Base-by-base conservation (phyloP, 2,329 filamentous ascomycete species). In the Talaromyces sp. region DNA sequence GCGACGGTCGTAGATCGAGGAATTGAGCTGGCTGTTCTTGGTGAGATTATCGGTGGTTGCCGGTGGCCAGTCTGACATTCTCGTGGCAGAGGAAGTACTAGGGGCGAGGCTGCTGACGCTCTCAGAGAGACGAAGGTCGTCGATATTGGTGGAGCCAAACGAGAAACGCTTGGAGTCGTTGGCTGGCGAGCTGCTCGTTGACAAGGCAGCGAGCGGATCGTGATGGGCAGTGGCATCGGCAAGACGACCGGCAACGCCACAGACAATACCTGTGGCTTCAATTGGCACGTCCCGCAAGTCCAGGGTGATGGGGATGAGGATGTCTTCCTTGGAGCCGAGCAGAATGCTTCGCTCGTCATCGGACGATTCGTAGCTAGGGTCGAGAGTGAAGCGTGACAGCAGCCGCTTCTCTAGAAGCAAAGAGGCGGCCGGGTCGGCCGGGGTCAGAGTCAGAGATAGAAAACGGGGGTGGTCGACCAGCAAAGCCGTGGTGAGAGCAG, bases 241-340 rank as follows among this genome's bases (percentile, higher is more conserved):
- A 29, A 98, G 80, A 58, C 87, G 84, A 27, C 92, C 91, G 0
- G 93, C 93, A 2, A 99, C 91, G 29, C 95, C 93, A 67, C 93
- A 97, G 3, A 99, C 91, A 61, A 99, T 97, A 24, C 93, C 93
- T 0, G 93, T 96, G 8, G 91, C 92, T 73, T 96, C 91, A 49
- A 93, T 82, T 0, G 93, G 90, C 46, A 98, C 79, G 49, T 86
- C 86, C 21, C 85, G 86, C 27, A 99, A 82, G 68, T 98, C 91
- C 3, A 99, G 82, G 61, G 92, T 93, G 67, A 99, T 95, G 1
- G 95, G 92, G 1, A 96, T 86, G 35, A 93, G 81, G 61, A 85
- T 86, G 65, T 87, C 87, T 53, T 78, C 76, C 53, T 85, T 90
- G 63, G 88, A 84, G 13, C 91, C 92, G 0, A 96, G 84, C 1